These are phyloP conservation scores for Kurtzmaniella quercitrusa DNA, from an alignment of 1,139 yeast species.

Conservation along the genomic window DNA sequence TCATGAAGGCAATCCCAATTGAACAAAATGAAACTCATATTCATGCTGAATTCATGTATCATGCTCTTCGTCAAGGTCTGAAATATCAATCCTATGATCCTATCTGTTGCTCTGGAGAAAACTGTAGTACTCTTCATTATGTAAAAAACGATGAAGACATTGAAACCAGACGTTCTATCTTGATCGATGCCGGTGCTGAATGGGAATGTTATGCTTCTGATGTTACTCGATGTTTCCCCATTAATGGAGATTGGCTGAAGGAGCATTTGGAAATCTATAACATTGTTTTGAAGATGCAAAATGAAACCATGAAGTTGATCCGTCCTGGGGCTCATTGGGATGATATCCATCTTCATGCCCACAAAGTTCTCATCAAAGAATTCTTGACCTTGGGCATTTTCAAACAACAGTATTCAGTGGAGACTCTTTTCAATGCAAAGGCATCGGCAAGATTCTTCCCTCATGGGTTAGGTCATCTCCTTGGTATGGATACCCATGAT, in stretches of 20 bases:
- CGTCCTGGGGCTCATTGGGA: slow-evolving; percentile 89
- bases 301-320: slow-evolving; percentile 59
- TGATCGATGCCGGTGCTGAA: slow-evolving; percentile 97
- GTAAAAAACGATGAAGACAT: slow-evolving; percentile 74
- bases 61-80: slow-evolving; percentile 90
- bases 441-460: slow-evolving; percentile 83
- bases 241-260: slow-evolving; percentile 81
- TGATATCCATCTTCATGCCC: slow-evolving; percentile 74
- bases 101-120: slow-evolving; percentile 90
- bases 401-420: slow-evolving; percentile 50
- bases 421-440: slow-evolving; percentile 66
- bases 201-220: slow-evolving; percentile 92
- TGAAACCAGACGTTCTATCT: slow-evolving; percentile 53
- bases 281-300: slow-evolving; percentile 82
- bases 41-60: slow-evolving; percentile 93
- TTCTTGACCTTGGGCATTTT: slow-evolving; percentile 77
- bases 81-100: slow-evolving; percentile 89
- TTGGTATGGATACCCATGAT: slow-evolving; percentile 96
- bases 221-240: slow-evolving; percentile 93
- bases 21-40: slow-evolving; percentile 86
- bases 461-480: slow-evolving; percentile 89
- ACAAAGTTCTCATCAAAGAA: slow-evolving; percentile 66
- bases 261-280: slow-evolving; percentile 83
- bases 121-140: slow-evolving; percentile 88
- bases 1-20: slow-evolving; percentile 88